Evolutionary conservation across 805 yeast genomes (phyloP).

Genomic region (Isabelozyma heimii): DNA sequence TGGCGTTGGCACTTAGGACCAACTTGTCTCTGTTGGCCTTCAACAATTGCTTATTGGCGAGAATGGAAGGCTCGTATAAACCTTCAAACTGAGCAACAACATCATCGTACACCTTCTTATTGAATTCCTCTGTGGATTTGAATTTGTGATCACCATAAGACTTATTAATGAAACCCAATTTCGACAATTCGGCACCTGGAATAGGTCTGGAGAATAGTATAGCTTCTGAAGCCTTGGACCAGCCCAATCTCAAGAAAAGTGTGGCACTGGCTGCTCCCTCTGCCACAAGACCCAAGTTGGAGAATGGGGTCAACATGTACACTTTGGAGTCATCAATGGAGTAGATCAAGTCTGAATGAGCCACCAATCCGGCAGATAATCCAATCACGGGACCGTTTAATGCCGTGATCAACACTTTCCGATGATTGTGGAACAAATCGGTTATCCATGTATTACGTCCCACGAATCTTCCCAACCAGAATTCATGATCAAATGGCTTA

Average conservation of each 20-base stretch:
- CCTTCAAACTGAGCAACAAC: conserved; percentile 33
- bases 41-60: conserved; percentile 40
- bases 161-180: conserved; percentile 62
- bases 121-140: conserved; percentile 39
- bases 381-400: conserved; percentile 90
- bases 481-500: conserved; percentile 32
- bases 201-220: conserved; percentile 68
- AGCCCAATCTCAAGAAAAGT: conserved; percentile 66
- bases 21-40: conserved; percentile 36
- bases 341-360: conserved; percentile 75
- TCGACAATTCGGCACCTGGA: conserved; percentile 51
- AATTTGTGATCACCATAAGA: conserved; percentile 43
- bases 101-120: conserved; percentile 33
- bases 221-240: conserved; percentile 71
- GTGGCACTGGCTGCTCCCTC: conserved; percentile 79
- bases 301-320: conserved; percentile 70
- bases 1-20: conserved; percentile 51
- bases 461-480: conserved; percentile 59
- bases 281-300: conserved; percentile 76
- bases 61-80: conserved; percentile 43
- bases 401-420: conserved; percentile 67
- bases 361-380: conserved; percentile 66
- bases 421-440: conserved; percentile 64
- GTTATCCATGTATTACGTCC: conserved; percentile 72
- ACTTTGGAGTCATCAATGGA: conserved; percentile 57